Evolutionary conservation across 345 rosid species (phyloP), one percentile per base, ranked within the genome.

Genomic region (Eucalyptus virginea): DNA sequence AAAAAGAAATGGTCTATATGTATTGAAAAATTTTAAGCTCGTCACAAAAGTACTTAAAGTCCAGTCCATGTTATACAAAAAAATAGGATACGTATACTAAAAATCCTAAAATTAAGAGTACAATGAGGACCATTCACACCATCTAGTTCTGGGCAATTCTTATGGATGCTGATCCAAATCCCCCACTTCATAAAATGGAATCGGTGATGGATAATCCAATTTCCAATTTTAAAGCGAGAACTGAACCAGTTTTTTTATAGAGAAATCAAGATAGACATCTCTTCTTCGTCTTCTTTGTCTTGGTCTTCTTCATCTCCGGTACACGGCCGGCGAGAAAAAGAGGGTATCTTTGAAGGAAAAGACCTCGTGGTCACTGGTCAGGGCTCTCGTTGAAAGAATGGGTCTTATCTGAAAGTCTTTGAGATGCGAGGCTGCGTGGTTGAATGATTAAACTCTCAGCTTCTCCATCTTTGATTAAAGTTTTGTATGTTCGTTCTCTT

Each of bases 181-280:
- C 2, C 54, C 21, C 54, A 51, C 8, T 54, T 0, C 11, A 2
- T 54, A 21, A 54, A 54, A 54, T 54, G 60, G 1, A 54, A 54
- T 54, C 1, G 0, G 11, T 54, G 60, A 54, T 23, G 11, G 9
- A 23, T 9, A 0, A 0, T 54, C 11, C 0, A 0, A 0, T 52
- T 19, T 5, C 11, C 0, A 54, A 54, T 17, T 51, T 2, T 51
- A 51, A 51, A 51, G 8, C 17, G 54, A 51, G 8, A 51, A 51
- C 0, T 51, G 54, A 51, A 52, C 23, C 0, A 1, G 1, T 19
- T 18, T 51, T 56, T 56, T 56, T 3, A 56, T 56, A 4, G 30
- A 56, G 62, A 24, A 56, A 56, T 56, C 62, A 56, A 56, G 1
- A 10, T 56, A 56, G 12, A 10, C 30, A 56, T 56, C 62, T 2